phyloP scores from a whole-genome alignment of 192 early-diverging fungal species.

The Linnemannia schmuckeri region DNA sequence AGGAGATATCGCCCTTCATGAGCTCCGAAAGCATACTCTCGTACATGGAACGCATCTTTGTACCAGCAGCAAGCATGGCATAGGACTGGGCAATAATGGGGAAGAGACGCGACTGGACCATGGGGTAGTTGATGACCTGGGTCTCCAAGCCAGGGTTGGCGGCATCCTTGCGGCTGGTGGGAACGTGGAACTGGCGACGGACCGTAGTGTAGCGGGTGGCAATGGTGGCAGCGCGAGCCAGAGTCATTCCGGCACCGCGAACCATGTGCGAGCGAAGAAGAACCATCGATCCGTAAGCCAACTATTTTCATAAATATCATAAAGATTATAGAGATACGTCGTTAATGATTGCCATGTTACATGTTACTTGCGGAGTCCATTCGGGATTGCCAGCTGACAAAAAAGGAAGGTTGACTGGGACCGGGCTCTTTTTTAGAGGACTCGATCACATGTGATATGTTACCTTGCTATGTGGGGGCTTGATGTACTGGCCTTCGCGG shows the following conservation, averaged over 20 bases:
- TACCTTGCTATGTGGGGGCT: conserved; percentile 72
- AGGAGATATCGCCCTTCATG: conserved; percentile 62
- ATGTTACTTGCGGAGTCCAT: neutral
- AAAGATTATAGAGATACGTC: too few relatives aligned
- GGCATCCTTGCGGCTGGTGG: conserved; percentile 37
- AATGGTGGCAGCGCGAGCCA: conserved; percentile 74
- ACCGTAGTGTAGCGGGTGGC: conserved; percentile 74
- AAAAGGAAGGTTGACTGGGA: neutral
- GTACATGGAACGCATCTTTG: conserved; percentile 64
- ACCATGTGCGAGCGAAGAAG: conserved; percentile 80
- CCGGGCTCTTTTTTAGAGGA: neutral
- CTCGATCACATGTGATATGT: neutral
- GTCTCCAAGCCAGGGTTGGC: conserved; percentile 60
- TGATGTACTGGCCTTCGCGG: conserved; percentile 72
- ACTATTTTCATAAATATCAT: conserved; percentile 42
- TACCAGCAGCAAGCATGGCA: conserved; percentile 71
- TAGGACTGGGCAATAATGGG: conserved; percentile 74
- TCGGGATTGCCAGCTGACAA: neutral
- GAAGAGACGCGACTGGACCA: conserved; percentile 76
- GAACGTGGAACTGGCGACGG: conserved; percentile 75
- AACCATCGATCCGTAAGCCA: conserved; percentile 87
- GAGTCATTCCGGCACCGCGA: conserved; percentile 60
- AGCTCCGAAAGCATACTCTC: conserved; percentile 66
- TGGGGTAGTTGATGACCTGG: conserved; percentile 78
- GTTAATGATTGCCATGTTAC: neutral